phyloP scores from a whole-genome alignment of 106 monocot species.

The Amphibolis antarctica region DNA sequence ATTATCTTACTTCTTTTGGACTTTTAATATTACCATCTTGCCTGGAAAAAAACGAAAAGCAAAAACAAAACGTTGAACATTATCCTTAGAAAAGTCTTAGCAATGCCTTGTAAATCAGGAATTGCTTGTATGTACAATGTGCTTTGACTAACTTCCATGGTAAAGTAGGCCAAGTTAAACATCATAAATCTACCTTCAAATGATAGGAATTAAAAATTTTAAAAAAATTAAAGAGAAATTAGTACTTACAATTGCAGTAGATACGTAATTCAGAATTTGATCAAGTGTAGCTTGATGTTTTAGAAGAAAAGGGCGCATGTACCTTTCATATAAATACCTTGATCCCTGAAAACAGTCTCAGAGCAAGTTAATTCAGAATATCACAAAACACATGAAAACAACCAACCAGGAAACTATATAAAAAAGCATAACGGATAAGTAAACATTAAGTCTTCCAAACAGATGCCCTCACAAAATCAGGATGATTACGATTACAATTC shows the following conservation, averaged over 20 bases:
- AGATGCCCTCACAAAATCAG: no score
- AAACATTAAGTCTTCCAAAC: no score
- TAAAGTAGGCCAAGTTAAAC: neutral
- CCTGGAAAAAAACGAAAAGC: no score
- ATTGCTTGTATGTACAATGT: no score
- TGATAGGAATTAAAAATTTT: neutral
- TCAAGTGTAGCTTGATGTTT: slow-evolving; percentile 78
- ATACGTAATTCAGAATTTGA: slow-evolving; percentile 24
- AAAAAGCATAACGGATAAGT: no score
- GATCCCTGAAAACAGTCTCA: slow-evolving; percentile 36
- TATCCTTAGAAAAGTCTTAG: no score
- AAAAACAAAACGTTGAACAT: no score
- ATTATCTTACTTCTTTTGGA: no score
- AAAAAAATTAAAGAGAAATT: neutral
- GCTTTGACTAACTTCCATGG: no score
- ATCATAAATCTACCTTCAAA: neutral
- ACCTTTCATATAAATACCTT: slow-evolving; percentile 49
- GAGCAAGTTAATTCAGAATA: neutral
- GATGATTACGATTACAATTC: no score
- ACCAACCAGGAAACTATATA: neutral
- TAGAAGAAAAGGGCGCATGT: slow-evolving; percentile 65
- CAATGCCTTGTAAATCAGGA: no score
- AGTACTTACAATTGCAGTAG: slow-evolving; percentile 51
- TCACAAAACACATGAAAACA: neutral
- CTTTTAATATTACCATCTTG: no score